A percentile compares a stretch with the other conserved stretches of the same genome.
phyloP scores from a whole-genome alignment of 768 basidiomycete genomes.

The Rhodocollybia butyracea region DNA sequence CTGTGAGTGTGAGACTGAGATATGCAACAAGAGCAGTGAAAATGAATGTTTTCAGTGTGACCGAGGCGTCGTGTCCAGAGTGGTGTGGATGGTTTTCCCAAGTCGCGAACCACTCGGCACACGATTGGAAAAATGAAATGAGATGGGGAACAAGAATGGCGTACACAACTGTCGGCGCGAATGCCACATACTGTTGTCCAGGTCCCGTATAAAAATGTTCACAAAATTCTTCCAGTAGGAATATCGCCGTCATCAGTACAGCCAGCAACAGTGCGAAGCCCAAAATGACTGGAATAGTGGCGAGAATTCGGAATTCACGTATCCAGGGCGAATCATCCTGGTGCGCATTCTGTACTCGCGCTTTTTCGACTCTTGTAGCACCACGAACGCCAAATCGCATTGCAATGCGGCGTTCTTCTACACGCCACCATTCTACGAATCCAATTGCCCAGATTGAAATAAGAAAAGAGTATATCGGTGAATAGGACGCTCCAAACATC shows the following conservation, averaged over 20 bases:
- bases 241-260: slow-evolving; percentile 74
- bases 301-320: slow-evolving; percentile 63
- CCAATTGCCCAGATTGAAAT: slow-evolving; percentile 80
- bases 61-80: slow-evolving; percentile 69
- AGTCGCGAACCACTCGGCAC: slow-evolving; percentile 66
- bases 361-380: slow-evolving; percentile 72
- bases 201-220: slow-evolving; percentile 87
- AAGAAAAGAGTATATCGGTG: slow-evolving; percentile 68
- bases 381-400: slow-evolving; percentile 80
- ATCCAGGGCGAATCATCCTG: slow-evolving; percentile 68
- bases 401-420: slow-evolving; percentile 80
- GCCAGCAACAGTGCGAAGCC: slow-evolving; percentile 70
- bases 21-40: slow-evolving; percentile 89
- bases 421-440: slow-evolving; percentile 92
- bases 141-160: slow-evolving; percentile 77
- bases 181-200: slow-evolving; percentile 72
- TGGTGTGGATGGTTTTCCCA: slow-evolving; percentile 94
- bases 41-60: slow-evolving; percentile 89
- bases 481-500: slow-evolving; percentile 69
- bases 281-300: slow-evolving; percentile 69
- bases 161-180: slow-evolving; percentile 84
- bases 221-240: slow-evolving; percentile 88
- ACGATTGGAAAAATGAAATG: slow-evolving; percentile 65
- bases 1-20: slow-evolving; percentile 87
- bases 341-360: slow-evolving; percentile 54